Evolutionary conservation across 345 rosid species (phyloP).

Genomic region (Brassica juncea): DNA sequence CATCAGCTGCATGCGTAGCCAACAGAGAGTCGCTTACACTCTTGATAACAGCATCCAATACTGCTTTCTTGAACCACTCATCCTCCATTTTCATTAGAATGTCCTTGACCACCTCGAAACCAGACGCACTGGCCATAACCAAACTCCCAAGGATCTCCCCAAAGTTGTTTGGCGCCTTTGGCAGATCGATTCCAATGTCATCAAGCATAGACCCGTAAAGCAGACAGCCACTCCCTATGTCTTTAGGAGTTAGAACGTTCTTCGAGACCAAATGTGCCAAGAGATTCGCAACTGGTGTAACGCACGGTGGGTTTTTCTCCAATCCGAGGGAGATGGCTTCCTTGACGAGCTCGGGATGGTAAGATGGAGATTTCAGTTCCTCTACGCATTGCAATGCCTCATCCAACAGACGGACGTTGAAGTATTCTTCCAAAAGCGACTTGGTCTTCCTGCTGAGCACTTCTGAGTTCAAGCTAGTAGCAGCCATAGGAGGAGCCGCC

Average conservation of each 20-base stretch:
- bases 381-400: conserved; percentile 80
- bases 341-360: conserved; percentile 75
- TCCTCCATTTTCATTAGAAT: conserved; percentile 70
- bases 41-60: conserved; percentile 58
- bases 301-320: conserved; percentile 69
- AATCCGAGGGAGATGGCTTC: conserved; percentile 75
- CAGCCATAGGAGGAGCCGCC: conserved; percentile 38
- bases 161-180: conserved; percentile 76
- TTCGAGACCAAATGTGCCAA: conserved; percentile 52
- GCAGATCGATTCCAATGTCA: conserved; percentile 84
- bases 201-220: conserved; percentile 74
- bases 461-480: conserved; percentile 43
- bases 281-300: conserved; percentile 54
- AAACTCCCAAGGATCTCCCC: conserved; percentile 76
- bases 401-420: conserved; percentile 51
- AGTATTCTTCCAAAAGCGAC: conserved; percentile 77
- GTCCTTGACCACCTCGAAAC: conserved; percentile 61
- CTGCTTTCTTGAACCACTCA: conserved; percentile 51
- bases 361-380: conserved; percentile 65
- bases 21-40: conserved; percentile 45
- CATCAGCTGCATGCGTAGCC: conserved; percentile 56
- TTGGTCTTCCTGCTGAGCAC: conserved; percentile 63
- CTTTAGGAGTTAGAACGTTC: conserved; percentile 52
- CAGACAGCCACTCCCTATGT: conserved; percentile 67
- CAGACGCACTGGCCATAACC: conserved; percentile 49